Percentiles rank a stretch among this genome's conserved stretches.
Evolutionary conservation across 2,329 filamentous ascomycete genomes (phyloP).

Genomic region (Dryadomyces quercivorus): DNA sequence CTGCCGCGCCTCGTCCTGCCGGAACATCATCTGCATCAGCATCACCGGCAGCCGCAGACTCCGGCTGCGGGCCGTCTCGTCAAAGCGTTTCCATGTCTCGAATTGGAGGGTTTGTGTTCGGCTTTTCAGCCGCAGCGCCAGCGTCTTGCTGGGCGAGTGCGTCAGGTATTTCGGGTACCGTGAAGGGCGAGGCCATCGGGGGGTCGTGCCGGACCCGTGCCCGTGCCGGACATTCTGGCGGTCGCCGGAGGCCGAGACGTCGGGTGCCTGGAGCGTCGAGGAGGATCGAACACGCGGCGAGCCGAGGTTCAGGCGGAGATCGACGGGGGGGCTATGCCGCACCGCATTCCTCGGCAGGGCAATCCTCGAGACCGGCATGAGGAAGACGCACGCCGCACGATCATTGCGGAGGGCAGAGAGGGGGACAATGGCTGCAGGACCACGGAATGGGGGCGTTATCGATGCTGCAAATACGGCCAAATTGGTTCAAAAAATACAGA

Average conservation of each 20-base stretch:
- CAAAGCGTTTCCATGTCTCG: slow-evolving; percentile 9
- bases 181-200: background rate
- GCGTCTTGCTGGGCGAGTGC: slow-evolving; percentile 11
- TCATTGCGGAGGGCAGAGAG: slow-evolving; percentile 12
- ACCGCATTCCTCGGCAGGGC: slow-evolving; percentile 10
- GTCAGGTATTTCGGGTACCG: slow-evolving; percentile 9
- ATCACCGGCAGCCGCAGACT: slow-evolving; percentile 16
- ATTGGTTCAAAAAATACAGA: background rate
- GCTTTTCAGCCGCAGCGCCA: slow-evolving; percentile 9
- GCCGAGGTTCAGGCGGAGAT: background rate
- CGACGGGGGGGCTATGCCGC: slow-evolving; percentile 1
- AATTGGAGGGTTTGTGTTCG: slow-evolving; percentile 8
- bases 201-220: background rate
- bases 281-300: background rate
- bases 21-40: slow-evolving; percentile 15
- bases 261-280: background rate
- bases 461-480: too few species aligned
- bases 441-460: background rate
- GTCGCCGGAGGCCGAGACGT: background rate
- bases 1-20: slow-evolving; percentile 11
- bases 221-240: background rate
- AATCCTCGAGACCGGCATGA: slow-evolving; percentile 16
- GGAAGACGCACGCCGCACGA: slow-evolving; percentile 4
- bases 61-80: slow-evolving; percentile 10
- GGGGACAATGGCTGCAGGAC: background rate